These are phyloP conservation scores for Euclidium syriacum DNA, from an alignment of 345 rosid species.

Conservation along the genomic window DNA sequence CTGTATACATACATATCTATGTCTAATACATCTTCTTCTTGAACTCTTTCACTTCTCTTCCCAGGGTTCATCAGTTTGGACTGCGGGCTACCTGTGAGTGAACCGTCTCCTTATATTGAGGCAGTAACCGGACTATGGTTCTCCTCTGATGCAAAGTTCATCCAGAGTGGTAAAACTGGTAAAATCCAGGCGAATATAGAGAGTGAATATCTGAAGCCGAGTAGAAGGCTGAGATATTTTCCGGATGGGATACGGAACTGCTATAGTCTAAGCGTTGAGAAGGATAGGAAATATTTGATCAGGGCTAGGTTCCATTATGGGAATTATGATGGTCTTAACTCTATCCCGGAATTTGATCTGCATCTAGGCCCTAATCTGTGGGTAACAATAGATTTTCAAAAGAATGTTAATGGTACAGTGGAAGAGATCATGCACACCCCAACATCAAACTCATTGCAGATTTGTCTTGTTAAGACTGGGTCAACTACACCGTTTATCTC, in stretches of 20 bases:
- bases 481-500: conserved; percentile 41
- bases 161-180: conserved; percentile 18
- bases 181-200: background rate
- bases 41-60: too few species aligned
- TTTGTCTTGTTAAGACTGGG: conserved; percentile 46
- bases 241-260: conserved; percentile 37
- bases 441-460: conserved; percentile 19
- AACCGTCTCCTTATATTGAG: conserved; percentile 14
- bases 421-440: conserved; percentile 34
- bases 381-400: conserved; percentile 10
- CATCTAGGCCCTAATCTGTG: conserved; percentile 42
- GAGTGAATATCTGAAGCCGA: background rate
- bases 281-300: conserved; percentile 28
- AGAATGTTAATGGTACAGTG: background rate
- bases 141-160: conserved; percentile 26
- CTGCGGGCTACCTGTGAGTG: conserved; percentile 27
- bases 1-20: too few species aligned
- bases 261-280: conserved; percentile 23
- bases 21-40: too few species aligned
- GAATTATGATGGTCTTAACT: conserved; percentile 33
- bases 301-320: conserved; percentile 33
- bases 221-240: conserved; percentile 26
- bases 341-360: conserved; percentile 30
- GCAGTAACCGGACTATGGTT: background rate
- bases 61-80: conserved; percentile 43